Evolutionary conservation across 2,329 filamentous ascomycete species (phyloP), one percentile per base, ranked within the genome.

Genomic region (Aureobasidium musti): DNA sequence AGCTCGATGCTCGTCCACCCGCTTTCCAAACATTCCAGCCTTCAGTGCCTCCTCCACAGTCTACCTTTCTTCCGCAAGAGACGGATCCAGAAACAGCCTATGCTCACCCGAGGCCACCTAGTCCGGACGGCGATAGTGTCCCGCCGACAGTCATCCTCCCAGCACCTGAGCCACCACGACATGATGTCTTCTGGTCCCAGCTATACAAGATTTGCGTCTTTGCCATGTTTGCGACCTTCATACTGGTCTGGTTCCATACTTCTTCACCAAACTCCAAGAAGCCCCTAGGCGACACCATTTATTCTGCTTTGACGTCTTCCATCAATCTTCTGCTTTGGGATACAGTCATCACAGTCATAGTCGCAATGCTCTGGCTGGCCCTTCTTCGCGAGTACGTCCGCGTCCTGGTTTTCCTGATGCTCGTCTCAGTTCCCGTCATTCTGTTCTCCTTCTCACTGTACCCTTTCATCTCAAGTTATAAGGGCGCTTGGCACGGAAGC

Each of bases 161-260:
- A 5, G 84, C 88, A 47, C 83, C 84, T 59, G 89, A 93, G 73
- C 84, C 90, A 26, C 92, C 92, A 68, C 84, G 86, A 59, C 92
- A 98, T 76, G 95, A 99, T 77, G 83, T 89, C 5, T 96, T 98
- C 79, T 99, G 95, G 83, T 91, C 91, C 4, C 93, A 91, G 79
- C 83, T 97, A 50, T 99, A 93, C 76, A 80, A 96, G 56, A 95
- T 98, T 72, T 88, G 88, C 39, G 80, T 96, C 63, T 92, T 91
- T 53, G 90, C 89, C 45, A 85, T 98, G 74, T 86, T 98, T 73
- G 91, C 94, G 14, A 94, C 92, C 0, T 96, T 92, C 73, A 88
- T 97, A 69, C 83, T 99, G 17, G 90, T 97, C 28, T 96, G 91
- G 82, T 83, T 99, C 47, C 92, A 98, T 75, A 98, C 94, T 1